phyloP scores from a whole-genome alignment of 1,284 basidiomycete species.

The Cutaneotrichosporon cavernicola region DNA sequence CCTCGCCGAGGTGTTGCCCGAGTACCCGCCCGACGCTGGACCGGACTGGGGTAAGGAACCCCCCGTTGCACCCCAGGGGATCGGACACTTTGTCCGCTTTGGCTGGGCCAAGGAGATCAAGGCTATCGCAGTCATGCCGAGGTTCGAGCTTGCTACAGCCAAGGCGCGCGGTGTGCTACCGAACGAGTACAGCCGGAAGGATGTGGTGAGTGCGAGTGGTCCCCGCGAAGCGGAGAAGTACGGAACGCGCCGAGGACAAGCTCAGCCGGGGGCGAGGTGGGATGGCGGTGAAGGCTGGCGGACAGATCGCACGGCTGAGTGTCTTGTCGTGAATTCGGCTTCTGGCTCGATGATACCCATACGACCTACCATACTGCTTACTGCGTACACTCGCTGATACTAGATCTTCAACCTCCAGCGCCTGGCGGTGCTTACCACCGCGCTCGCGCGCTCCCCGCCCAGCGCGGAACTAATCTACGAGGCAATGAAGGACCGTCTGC shows the following conservation, averaged over 20 bases:
- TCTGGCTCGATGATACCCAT: background rate
- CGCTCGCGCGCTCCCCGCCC: slow-evolving; percentile 83
- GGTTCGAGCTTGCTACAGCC: slow-evolving; percentile 95
- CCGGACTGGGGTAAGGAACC: slow-evolving; percentile 87
- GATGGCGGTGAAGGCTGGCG: background rate
- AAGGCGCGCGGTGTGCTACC: slow-evolving; percentile 89
- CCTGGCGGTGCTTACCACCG: slow-evolving; percentile 95
- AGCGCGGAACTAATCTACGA: slow-evolving; percentile 95
- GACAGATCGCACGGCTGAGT: background rate
- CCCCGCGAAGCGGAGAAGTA: background rate
- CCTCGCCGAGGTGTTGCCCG: slow-evolving; percentile 92
- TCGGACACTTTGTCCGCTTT: slow-evolving; percentile 93
- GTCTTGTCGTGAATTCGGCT: background rate
- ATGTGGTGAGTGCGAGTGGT: slow-evolving; percentile 67
- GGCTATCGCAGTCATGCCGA: slow-evolving; percentile 90
- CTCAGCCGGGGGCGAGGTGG: background rate
- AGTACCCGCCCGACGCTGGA: slow-evolving; percentile 90
- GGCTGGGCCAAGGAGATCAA: slow-evolving; percentile 83
- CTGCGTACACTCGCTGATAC: slow-evolving; percentile 6
- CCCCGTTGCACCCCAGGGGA: slow-evolving; percentile 80
- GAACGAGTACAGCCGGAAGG: slow-evolving; percentile 76
- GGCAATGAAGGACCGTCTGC: slow-evolving; percentile 98
- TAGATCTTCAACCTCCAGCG: slow-evolving; percentile 98
- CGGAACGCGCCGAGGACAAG: background rate
- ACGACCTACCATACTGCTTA: background rate